These are phyloP conservation scores for Arthrobotrys megalospora DNA, from an alignment of 2,329 filamentous ascomycete species.

Conservation along the genomic window DNA sequence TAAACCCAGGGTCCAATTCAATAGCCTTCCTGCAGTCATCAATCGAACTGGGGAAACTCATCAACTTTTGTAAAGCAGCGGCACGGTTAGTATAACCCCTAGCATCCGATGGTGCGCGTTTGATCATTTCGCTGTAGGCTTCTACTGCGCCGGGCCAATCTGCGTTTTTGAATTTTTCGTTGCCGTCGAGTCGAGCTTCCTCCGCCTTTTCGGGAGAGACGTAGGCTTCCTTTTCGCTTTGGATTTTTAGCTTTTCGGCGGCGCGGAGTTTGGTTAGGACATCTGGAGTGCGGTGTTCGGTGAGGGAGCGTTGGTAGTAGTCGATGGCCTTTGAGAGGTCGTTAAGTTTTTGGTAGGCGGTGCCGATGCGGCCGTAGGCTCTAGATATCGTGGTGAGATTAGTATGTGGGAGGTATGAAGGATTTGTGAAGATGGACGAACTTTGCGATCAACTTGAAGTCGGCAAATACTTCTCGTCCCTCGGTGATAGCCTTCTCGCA, in stretches of 20 bases:
- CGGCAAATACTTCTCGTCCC: conserved; percentile 88
- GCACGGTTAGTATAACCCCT: conserved; percentile 98
- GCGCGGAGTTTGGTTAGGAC: conserved; percentile 91
- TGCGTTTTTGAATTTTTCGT: conserved; percentile 95
- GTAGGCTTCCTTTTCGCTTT: conserved; percentile 82
- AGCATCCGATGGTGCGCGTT: conserved; percentile 91
- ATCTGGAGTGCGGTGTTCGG: conserved; percentile 95
- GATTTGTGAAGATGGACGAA: conserved; percentile 66
- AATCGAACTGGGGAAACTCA: conserved; percentile 93
- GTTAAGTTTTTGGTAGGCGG: conserved; percentile 91
- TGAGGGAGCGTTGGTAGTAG: conserved; percentile 93
- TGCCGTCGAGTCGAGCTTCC: conserved; percentile 93
- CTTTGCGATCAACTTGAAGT: conserved; percentile 99
- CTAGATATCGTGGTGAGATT: conserved; percentile 10
- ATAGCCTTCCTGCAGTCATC: conserved; percentile 93
- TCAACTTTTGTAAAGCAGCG: conserved; percentile 94
- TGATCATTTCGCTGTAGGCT: conserved; percentile 96
- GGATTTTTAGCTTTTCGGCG: conserved; percentile 88
- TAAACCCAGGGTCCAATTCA: conserved; percentile 90
- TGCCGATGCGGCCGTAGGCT: conserved; percentile 93
- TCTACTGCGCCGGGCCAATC: conserved; percentile 97
- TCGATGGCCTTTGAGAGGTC: conserved; percentile 84
- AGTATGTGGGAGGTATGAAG: conserved; percentile 40
- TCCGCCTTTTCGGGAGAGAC: conserved; percentile 93
- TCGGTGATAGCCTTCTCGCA: conserved; percentile 92